phyloP scores from a whole-genome alignment of 1,284 basidiomycete species.

The Trametes pubescens region DNA sequence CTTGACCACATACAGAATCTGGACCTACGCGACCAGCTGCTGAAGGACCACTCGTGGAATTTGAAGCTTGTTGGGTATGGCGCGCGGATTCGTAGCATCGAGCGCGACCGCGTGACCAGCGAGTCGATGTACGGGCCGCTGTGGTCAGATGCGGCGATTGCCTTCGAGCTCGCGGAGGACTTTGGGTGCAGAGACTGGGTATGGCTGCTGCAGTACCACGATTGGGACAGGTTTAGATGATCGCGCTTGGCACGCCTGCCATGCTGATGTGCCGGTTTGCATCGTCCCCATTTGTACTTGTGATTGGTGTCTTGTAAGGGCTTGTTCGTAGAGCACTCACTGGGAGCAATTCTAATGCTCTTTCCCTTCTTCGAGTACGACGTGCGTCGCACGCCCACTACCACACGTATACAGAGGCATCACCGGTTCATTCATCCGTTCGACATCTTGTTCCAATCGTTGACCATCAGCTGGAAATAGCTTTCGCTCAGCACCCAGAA shows the following conservation, averaged over 20 bases:
- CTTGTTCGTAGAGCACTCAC: no score
- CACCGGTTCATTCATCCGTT: no score
- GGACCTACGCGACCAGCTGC: constrained; percentile 14
- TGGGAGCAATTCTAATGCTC: no score
- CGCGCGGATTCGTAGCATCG: constrained; percentile 10
- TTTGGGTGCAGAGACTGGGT: constrained; percentile 25
- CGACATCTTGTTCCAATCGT: no score
- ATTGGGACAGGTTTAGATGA: not conserved
- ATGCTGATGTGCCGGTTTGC: no score
- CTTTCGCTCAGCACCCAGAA: no score
- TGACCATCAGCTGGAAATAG: no score
- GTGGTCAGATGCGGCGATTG: constrained; percentile 1
- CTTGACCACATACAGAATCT: constrained; percentile 1
- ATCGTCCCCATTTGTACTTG: no score
- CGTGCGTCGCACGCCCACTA: no score
- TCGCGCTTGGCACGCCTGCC: no score
- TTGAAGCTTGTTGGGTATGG: constrained; percentile 23
- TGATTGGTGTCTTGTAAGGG: not conserved
- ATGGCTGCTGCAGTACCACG: constrained; percentile 19
- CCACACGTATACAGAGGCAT: no score
- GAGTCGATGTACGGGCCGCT: not conserved
- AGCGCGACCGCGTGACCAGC: constrained; percentile 8
- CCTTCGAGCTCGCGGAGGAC: constrained; percentile 12
- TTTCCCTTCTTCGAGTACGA: no score
- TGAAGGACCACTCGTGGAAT: constrained; percentile 14